Percentiles rank a stretch among this genome's conserved stretches.
Evolutionary conservation across 257 asterid genomes (phyloP).

Genomic region (Avicennia marina): DNA sequence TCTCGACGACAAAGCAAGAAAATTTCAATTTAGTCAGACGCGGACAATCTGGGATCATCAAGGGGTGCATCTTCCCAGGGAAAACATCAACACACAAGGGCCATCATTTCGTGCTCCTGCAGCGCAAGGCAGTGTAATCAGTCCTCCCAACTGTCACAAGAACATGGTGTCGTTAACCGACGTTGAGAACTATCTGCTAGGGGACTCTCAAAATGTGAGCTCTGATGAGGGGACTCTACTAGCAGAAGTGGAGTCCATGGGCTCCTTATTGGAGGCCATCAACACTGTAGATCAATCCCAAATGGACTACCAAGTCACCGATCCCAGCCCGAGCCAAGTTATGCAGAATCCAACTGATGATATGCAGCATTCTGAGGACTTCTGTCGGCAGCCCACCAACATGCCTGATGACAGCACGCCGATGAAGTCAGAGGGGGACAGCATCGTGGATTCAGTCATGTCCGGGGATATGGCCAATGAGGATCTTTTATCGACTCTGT

Average conservation of each 20-base stretch:
- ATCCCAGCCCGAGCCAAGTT: no score
- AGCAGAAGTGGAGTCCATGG: background rate
- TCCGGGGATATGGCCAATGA: no score
- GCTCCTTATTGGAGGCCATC: background rate
- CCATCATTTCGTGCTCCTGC: no score
- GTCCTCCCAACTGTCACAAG: background rate
- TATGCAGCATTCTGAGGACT: no score
- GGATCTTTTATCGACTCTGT: no score
- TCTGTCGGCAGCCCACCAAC: no score
- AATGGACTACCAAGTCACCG: background rate
- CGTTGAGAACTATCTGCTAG: slow-evolving; percentile 11
- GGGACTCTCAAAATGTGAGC: background rate
- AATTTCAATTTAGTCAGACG: background rate
- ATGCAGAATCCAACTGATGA: no score
- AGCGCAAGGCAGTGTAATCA: background rate
- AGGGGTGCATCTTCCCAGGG: slow-evolving; percentile 3
- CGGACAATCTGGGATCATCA: background rate
- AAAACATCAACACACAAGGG: background rate
- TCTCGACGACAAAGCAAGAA: no score
- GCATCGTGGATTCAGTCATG: no score
- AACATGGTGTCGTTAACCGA: background rate
- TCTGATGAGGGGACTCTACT: background rate
- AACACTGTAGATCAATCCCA: background rate
- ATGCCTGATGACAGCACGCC: no score
- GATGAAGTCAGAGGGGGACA: no score